Evolutionary conservation across 2,329 filamentous ascomycete species (phyloP).

Genomic region (Trichophaea hybrida): DNA sequence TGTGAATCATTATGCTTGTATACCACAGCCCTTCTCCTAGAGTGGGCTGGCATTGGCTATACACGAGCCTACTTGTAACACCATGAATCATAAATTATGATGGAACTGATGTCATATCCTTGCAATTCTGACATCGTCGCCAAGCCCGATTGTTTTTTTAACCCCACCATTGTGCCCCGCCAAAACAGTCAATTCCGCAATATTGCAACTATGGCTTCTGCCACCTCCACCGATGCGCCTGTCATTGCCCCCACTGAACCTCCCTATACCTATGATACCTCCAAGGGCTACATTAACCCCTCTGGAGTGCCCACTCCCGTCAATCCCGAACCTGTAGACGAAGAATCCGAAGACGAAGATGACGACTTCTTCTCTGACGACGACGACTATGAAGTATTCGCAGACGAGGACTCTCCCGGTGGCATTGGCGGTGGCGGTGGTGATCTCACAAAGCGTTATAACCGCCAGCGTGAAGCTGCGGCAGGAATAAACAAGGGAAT

Average conservation of each 20-base stretch:
- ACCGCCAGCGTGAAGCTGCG: slow-evolving; percentile 53
- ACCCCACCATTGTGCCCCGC: not conserved
- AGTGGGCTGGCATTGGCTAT: too few species aligned
- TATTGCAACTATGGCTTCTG: not conserved
- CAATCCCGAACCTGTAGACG: not conserved
- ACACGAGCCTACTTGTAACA: too few species aligned
- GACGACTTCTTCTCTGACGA: slow-evolving; percentile 39
- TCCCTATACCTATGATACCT: slow-evolving; percentile 11
- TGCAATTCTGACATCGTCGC: slow-evolving; percentile 21
- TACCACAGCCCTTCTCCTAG: too few species aligned
- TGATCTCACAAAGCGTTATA: slow-evolving; percentile 76
- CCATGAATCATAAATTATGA: too few species aligned
- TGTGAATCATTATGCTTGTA: too few species aligned
- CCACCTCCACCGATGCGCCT: not conserved
- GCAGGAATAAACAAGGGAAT: slow-evolving; percentile 38
- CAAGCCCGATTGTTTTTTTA: not conserved
- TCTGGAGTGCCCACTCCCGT: not conserved
- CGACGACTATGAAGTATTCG: slow-evolving; percentile 33
- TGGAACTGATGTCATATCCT: too few species aligned
- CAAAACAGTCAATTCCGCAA: not conserved
- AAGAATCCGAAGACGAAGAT: slow-evolving; percentile 33
- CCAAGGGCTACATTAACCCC: slow-evolving; percentile 8
- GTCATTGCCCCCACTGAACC: slow-evolving; percentile 4
- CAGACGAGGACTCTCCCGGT: slow-evolving; percentile 35
- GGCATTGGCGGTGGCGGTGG: slow-evolving; percentile 36